Conservation (phyloP, 2,329 filamentous ascomycete genomes). For the Pseudohalonectria lignicola region DNA sequence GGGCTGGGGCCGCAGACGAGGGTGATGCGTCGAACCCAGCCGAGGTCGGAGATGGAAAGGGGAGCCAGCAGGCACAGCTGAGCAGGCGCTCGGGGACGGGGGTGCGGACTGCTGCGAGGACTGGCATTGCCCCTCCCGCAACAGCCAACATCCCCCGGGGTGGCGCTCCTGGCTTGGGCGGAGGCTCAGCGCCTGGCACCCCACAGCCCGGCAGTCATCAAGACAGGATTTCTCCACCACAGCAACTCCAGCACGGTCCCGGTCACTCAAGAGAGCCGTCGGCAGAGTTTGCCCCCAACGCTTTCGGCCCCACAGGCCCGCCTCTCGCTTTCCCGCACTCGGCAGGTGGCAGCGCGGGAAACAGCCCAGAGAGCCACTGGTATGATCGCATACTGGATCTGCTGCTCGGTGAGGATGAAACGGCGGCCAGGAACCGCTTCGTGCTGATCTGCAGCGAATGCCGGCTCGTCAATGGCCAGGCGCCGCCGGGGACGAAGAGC, state of each 20-base stretch:
- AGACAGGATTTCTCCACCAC: too few relatives aligned
- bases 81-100: constrained; percentile 4
- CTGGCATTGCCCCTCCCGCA: constrained; percentile 42
- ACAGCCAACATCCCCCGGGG: constrained; percentile 50
- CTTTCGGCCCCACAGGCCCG: constrained; percentile 30
- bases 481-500: constrained; percentile 71
- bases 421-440: constrained; percentile 78
- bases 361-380: constrained; percentile 52
- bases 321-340: constrained; percentile 9
- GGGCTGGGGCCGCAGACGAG: constrained; percentile 4
- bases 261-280: constrained; percentile 18
- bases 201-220: constrained; percentile 11
- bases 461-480: constrained; percentile 87
- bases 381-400: constrained; percentile 91
- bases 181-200: constrained; percentile 14
- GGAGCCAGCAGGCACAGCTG: constrained; percentile 8
- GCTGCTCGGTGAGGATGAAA: constrained; percentile 90
- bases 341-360: constrained; percentile 10
- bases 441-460: constrained; percentile 77
- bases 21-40: too few relatives aligned
- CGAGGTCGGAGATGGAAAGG: constrained; percentile 6
- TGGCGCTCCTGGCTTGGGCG: not conserved
- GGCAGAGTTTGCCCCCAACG: constrained; percentile 67
- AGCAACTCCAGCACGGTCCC: not conserved
- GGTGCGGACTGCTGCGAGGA: constrained; percentile 23